Percentiles rank a stretch among this genome's conserved stretches.
phyloP scores from a whole-genome alignment of 2,329 filamentous ascomycete species.

The Thelonectria olida region DNA sequence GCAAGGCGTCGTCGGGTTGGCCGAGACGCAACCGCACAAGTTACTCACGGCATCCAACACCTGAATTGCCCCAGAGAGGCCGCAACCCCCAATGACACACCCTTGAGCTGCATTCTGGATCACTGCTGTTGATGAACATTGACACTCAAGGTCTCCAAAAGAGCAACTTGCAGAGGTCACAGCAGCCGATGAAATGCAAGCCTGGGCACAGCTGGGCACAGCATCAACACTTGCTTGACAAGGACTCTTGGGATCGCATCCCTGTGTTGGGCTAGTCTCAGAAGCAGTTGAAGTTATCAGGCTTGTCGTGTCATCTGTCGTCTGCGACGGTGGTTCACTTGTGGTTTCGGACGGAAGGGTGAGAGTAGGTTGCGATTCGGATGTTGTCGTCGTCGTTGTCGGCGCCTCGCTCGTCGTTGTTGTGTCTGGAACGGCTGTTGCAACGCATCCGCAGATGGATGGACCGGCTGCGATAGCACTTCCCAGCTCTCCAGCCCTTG shows the following conservation, averaged over 20 bases:
- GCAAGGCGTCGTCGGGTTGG: constrained; percentile 34
- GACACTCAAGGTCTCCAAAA: constrained; percentile 36
- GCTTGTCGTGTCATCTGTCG: constrained; percentile 3
- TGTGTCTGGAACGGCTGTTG: constrained; percentile 23
- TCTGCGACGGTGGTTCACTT: not conserved
- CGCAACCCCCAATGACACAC: constrained; percentile 38
- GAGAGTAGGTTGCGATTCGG: not conserved
- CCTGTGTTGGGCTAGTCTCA: not conserved
- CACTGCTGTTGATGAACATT: constrained; percentile 31
- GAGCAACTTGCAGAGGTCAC: constrained; percentile 32
- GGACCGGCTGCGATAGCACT: constrained; percentile 30
- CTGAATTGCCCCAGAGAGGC: constrained; percentile 19
- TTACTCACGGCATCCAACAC: constrained; percentile 32
- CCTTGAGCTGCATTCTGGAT: constrained; percentile 34
- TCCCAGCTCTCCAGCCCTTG: constrained; percentile 14
- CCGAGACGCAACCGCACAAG: constrained; percentile 37
- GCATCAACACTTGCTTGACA: constrained; percentile 39
- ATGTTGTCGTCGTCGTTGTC: not conserved
- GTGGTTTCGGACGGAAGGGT: not conserved
- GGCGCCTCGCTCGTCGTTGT: constrained; percentile 4
- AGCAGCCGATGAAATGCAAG: constrained; percentile 40
- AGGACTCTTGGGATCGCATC: constrained; percentile 33
- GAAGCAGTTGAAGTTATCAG: constrained; percentile 12
- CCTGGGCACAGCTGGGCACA: constrained; percentile 34
- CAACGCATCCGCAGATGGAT: constrained; percentile 33